Percentiles rank a stretch among this genome's conserved stretches.
Conservation (phyloP, 345 rosid genomes). For the Linum trigynum region DNA sequence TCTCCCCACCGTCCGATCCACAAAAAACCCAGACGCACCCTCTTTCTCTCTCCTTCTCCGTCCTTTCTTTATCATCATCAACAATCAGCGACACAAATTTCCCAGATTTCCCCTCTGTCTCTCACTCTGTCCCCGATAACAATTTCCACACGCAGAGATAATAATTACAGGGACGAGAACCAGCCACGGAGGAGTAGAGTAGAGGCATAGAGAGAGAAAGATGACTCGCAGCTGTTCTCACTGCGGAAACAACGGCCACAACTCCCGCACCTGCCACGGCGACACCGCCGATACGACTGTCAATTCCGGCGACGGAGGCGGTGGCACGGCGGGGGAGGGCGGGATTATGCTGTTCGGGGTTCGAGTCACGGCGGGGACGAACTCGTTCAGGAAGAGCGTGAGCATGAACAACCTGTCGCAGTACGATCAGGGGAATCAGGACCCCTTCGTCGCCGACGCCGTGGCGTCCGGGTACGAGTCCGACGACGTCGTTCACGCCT, state of each 20-base stretch:
- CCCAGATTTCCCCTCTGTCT: no score
- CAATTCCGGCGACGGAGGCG: slow-evolving; percentile 7
- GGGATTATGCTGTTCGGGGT: slow-evolving; percentile 73
- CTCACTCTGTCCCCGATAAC: no score
- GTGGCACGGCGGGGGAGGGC: slow-evolving; percentile 23
- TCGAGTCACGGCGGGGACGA: slow-evolving; percentile 35
- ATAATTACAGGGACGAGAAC: no score
- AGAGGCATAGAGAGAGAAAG: neutral
- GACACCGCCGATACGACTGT: slow-evolving; percentile 12
- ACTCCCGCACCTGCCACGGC: slow-evolving; percentile 34
- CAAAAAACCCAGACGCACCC: neutral
- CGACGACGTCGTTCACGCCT: slow-evolving; percentile 64
- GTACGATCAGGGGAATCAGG: slow-evolving; percentile 40
- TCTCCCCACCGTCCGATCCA: no score
- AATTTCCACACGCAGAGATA: no score
- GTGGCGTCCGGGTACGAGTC: slow-evolving; percentile 51
- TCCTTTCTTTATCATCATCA: no score
- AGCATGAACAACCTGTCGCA: slow-evolving; percentile 68
- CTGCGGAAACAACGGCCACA: slow-evolving; percentile 65
- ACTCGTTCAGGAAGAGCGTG: slow-evolving; percentile 50
- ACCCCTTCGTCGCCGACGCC: slow-evolving; percentile 27
- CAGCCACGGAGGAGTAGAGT: no score
- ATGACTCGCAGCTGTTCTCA: slow-evolving; percentile 58
- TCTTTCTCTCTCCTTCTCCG: neutral
- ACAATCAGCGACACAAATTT: no score